Base-by-base conservation (phyloP, 2,329 filamentous ascomycete species). In the Botrytis porri region DNA sequence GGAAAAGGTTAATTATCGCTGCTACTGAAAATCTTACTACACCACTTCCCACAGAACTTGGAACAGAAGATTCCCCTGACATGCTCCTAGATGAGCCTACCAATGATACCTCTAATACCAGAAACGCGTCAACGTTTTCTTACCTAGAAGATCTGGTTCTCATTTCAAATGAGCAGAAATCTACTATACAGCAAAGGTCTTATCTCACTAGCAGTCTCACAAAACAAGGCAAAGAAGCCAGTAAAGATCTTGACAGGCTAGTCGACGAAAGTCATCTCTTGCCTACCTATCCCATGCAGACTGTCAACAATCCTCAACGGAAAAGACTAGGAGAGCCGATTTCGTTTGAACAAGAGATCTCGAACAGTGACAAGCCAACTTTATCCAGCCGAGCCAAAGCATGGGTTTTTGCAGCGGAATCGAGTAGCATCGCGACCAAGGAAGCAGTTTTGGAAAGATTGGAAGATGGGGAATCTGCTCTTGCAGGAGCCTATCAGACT, bases 251-350 rank as follows among this genome's bases (percentile, higher is more conserved):
- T 12, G 84, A 85, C 66, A 87, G 85, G 73, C 82, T 91, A 4
- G 84, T 86, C 18, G 86, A 91, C 66, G 89, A 91, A 78, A 91
- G 89, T 77, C 88, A 89, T 75, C 82, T 92, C 25, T 83, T 92
- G 20, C 86, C 85, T 2, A 81, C 83, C 14, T 84, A 89, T 75
- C 85, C 87, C 0, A 81, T 84, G 76, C 83, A 84, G 4, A 80
- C 78, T 32, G 78, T 79, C 4, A 73, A 74, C 10, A 73, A 74
- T 10, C 73, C 65, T 18, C 73, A 77, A 59, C 69, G 74, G 10
- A 78, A 74, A 29, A 74, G 75, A 10, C 48, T 74, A 10, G 82
- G 81, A 59, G 77, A 80, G 25, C 81, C 82, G 35, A 81, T 81
- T n/a, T 83, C 83, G 60, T 83, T 87, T 69, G 83, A 82, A n/a